These are phyloP conservation scores for Schoenoplectus tabernaemontani DNA, from an alignment of 202 grass and related monocot genomes.

Conservation along the genomic window DNA sequence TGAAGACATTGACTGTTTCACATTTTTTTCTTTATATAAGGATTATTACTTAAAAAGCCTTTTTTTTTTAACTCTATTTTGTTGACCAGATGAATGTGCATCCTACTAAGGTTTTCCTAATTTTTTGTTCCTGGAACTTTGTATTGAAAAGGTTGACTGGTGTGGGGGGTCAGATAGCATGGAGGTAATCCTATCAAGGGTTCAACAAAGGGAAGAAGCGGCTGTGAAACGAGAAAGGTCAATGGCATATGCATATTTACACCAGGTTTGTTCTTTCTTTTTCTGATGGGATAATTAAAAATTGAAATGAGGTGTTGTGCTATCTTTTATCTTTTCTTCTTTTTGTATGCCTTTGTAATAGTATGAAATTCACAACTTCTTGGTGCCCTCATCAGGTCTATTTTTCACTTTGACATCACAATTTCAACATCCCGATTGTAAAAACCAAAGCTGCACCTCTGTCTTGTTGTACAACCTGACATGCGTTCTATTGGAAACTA, in stretches of 20 bases:
- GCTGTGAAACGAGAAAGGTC: slow-evolving; percentile 83
- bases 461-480: neutral
- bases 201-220: slow-evolving; percentile 90
- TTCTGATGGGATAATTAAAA: neutral
- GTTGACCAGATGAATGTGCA: neutral
- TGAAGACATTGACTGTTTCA: neutral
- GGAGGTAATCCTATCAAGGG: slow-evolving; percentile 75
- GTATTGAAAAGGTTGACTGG: slow-evolving; percentile 61
- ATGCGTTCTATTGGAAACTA: neutral
- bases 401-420: neutral
- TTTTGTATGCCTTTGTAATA: neutral
- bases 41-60: neutral
- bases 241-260: slow-evolving; percentile 90
- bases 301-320: neutral
- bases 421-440: neutral
- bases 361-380: neutral
- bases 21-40: neutral
- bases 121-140: neutral
- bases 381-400: neutral
- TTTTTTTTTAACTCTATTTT: neutral
- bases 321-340: neutral
- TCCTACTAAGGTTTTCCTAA: neutral
- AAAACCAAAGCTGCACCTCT: neutral
- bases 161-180: slow-evolving; percentile 75
- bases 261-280: slow-evolving; percentile 50